Percentiles rank a stretch among this genome's conserved stretches.
phyloP scores from a whole-genome alignment of 2,329 filamentous ascomycete species.

The Aspergillus pseudotamarii region DNA sequence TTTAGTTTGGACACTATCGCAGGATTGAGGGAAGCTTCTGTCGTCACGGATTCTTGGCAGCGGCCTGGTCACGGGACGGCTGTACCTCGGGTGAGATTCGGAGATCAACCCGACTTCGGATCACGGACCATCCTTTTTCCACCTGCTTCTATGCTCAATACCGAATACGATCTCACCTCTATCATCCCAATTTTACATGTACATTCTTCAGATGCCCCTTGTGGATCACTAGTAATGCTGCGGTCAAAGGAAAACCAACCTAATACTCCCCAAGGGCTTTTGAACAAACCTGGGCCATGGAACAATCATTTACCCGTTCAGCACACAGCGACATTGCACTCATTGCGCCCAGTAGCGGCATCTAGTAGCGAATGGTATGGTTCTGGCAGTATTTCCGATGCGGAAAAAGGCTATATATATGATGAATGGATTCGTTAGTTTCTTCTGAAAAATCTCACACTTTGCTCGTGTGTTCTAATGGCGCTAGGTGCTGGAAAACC shows the following conservation, averaged over 20 bases:
- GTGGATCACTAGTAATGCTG: neutral
- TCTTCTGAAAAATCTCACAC: too few relatives aligned
- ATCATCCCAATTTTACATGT: neutral
- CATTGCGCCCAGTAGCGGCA: neutral
- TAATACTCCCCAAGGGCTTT: neutral
- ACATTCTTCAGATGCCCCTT: neutral
- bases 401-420: conserved; percentile 29
- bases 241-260: neutral
- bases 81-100: neutral
- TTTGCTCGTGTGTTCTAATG: conserved; percentile 11
- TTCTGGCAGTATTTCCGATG: conserved; percentile 12
- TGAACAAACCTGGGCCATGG: neutral
- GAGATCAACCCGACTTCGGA: neutral
- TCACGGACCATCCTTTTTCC: neutral
- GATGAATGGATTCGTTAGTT: conserved; percentile 34
- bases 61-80: neutral
- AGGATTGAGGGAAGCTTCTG: neutral
- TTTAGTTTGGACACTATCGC: neutral
- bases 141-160: neutral
- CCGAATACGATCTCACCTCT: neutral
- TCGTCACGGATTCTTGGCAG: neutral
- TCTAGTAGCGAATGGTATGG: neutral
- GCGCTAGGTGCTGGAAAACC: conserved; percentile 30
- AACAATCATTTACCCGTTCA: neutral
- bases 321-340: neutral